Percentiles rank a stretch among this genome's conserved stretches.
Conservation (phyloP, 2,329 filamentous ascomycete species). For the Colletotrichum shisoi region DNA sequence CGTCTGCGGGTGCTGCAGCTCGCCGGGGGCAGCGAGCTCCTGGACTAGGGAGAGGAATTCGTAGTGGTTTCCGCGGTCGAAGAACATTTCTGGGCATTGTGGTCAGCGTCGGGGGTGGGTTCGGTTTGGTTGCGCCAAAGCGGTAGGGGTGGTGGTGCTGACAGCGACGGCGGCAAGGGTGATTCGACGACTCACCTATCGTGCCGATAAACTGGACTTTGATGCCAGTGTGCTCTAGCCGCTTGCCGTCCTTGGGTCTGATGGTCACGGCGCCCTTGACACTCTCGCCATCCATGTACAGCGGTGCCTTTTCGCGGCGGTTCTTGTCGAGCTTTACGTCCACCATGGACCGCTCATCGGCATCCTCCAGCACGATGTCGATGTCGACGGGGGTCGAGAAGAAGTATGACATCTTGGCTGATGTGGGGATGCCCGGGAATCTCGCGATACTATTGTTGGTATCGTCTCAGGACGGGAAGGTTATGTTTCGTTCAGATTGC, state of each 20-base stretch:
- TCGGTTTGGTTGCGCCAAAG: background rate
- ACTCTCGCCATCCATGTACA: slow-evolving; percentile 98
- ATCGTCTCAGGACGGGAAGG: slow-evolving; percentile 5
- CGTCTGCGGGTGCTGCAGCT: slow-evolving; percentile 97
- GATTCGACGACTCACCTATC: slow-evolving; percentile 70
- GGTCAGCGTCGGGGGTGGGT: slow-evolving; percentile 12
- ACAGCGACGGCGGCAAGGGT: no score
- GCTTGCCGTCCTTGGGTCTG: slow-evolving; percentile 95
- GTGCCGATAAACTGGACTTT: slow-evolving; percentile 99
- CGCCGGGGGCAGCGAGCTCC: slow-evolving; percentile 93
- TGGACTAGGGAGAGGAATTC: slow-evolving; percentile 98
- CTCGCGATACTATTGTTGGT: slow-evolving; percentile 5
- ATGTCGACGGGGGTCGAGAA: slow-evolving; percentile 99
- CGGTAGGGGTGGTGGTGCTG: slow-evolving; percentile 9
- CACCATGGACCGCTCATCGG: slow-evolving; percentile 91
- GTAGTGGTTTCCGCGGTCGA: slow-evolving; percentile 98
- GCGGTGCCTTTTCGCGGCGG: slow-evolving; percentile 91
- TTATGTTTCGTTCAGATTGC: slow-evolving; percentile 10
- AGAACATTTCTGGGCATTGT: slow-evolving; percentile 86
- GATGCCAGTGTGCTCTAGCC: slow-evolving; percentile 97
- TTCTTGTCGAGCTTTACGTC: slow-evolving; percentile 99
- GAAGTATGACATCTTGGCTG: slow-evolving; percentile 86
- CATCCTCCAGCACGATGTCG: slow-evolving; percentile 95
- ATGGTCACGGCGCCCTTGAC: slow-evolving; percentile 96
- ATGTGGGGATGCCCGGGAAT: slow-evolving; percentile 32